Percentiles rank a stretch among this genome's conserved stretches.
Evolutionary conservation across 2,329 filamentous ascomycete species (phyloP).

Genomic region (Camillea tinctor): DNA sequence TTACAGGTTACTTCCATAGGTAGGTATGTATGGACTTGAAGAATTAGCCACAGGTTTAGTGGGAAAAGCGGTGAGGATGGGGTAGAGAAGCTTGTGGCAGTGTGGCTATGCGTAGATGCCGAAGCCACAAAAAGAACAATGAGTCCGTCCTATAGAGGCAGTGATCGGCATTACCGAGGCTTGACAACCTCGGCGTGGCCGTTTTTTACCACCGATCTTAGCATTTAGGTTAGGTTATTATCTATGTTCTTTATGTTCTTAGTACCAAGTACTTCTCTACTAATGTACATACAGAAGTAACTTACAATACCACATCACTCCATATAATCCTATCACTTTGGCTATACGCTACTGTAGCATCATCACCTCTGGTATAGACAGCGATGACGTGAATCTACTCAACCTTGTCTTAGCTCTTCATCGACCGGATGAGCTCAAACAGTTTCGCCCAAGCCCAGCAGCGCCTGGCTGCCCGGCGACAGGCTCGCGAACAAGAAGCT

Average conservation of each 20-base stretch:
- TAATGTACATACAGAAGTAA: no score
- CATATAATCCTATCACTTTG: background rate
- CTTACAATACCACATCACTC: no score
- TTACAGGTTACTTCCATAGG: no score
- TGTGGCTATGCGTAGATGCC: background rate
- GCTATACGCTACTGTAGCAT: no score
- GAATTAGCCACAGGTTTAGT: background rate
- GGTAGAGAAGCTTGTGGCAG: no score
- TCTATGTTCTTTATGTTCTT: no score
- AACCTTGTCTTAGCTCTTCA: background rate
- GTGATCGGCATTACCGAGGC: background rate
- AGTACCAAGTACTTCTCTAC: background rate
- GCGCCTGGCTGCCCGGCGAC: slow-evolving; percentile 78
- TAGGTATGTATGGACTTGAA: no score
- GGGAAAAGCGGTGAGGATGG: no score
- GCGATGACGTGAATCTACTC: slow-evolving; percentile 1
- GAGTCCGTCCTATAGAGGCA: background rate
- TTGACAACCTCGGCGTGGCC: background rate
- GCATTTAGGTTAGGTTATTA: no score
- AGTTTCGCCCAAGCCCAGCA: slow-evolving; percentile 89
- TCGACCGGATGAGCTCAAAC: slow-evolving; percentile 45
- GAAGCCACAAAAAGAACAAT: background rate
- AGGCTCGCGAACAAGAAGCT: slow-evolving; percentile 67
- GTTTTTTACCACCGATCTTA: background rate
- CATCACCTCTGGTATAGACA: no score